phyloP scores from a whole-genome alignment of 2,329 filamentous ascomycete species.

The Cyanodermella asteris region DNA sequence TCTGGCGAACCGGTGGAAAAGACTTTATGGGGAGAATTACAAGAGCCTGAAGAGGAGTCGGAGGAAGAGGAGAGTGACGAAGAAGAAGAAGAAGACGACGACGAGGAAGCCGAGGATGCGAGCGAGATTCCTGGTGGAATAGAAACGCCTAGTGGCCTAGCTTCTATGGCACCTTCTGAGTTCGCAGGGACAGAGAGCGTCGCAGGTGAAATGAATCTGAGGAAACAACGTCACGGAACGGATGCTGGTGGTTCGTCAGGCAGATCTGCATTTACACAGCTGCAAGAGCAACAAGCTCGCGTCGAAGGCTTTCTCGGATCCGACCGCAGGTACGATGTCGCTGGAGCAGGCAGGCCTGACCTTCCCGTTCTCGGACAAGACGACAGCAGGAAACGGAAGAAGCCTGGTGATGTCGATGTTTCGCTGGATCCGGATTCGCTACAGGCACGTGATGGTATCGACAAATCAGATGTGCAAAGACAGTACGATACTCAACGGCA shows the following conservation, averaged over 20 bases:
- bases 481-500: constrained; percentile 55
- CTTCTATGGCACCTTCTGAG: constrained; percentile 62
- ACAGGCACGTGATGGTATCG: constrained; percentile 50
- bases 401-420: constrained; percentile 86
- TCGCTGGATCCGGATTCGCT: constrained; percentile 73
- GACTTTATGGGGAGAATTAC: constrained; percentile 77
- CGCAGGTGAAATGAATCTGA: constrained; percentile 70
- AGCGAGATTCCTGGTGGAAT: constrained; percentile 54
- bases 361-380: constrained; percentile 62
- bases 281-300: constrained; percentile 69
- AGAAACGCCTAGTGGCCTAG: constrained; percentile 62
- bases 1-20: constrained; percentile 66
- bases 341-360: constrained; percentile 30
- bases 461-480: constrained; percentile 61
- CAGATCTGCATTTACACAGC: constrained; percentile 66
- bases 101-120: constrained; percentile 40
- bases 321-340: constrained; percentile 80
- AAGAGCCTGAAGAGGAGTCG: constrained; percentile 54
- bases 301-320: constrained; percentile 90
- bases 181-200: constrained; percentile 54
- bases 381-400: constrained; percentile 67
- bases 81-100: constrained; percentile 41
- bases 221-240: constrained; percentile 64
- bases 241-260: constrained; percentile 69
- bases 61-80: constrained; percentile 48